These are phyloP conservation scores for Penicillium waksmanii DNA, from an alignment of 495 filamentous ascomycete genomes.

Conservation along the genomic window DNA sequence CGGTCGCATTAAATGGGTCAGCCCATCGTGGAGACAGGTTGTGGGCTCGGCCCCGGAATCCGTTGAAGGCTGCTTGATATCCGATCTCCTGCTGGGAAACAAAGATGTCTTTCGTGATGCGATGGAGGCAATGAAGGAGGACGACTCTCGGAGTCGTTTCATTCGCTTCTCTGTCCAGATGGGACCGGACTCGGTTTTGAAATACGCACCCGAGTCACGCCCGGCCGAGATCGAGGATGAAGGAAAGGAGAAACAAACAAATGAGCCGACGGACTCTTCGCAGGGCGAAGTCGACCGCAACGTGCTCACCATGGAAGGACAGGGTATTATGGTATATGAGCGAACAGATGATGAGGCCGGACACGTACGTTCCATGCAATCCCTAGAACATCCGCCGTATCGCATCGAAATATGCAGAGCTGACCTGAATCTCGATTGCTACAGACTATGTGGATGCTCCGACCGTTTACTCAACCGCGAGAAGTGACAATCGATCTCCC, in stretches of 20 bases:
- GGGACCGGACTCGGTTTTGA: slow-evolving; percentile 69
- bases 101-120: slow-evolving; percentile 77
- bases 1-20: slow-evolving; percentile 90
- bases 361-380: slow-evolving; percentile 66
- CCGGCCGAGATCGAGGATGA: slow-evolving; percentile 21
- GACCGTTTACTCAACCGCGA: slow-evolving; percentile 83
- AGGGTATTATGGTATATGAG: slow-evolving; percentile 98
- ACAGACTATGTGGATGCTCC: slow-evolving; percentile 99
- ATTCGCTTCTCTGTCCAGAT: slow-evolving; percentile 81
- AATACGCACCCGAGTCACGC: slow-evolving; percentile 56
- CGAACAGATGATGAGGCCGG: slow-evolving; percentile 79
- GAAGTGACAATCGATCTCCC: slow-evolving; percentile 97
- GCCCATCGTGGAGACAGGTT: slow-evolving; percentile 94
- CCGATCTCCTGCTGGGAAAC: slow-evolving; percentile 79
- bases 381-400: background rate
- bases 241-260: slow-evolving; percentile 19
- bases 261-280: slow-evolving; percentile 39
- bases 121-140: slow-evolving; percentile 84
- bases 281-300: slow-evolving; percentile 51
- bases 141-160: slow-evolving; percentile 91
- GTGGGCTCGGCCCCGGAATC: slow-evolving; percentile 76
- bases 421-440: slow-evolving; percentile 18
- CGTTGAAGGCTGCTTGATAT: slow-evolving; percentile 75
- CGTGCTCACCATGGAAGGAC: slow-evolving; percentile 82
- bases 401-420: background rate